These are phyloP conservation scores for Macrolepiota albuminosa DNA, from an alignment of 768 basidiomycete genomes.

Conservation along the genomic window DNA sequence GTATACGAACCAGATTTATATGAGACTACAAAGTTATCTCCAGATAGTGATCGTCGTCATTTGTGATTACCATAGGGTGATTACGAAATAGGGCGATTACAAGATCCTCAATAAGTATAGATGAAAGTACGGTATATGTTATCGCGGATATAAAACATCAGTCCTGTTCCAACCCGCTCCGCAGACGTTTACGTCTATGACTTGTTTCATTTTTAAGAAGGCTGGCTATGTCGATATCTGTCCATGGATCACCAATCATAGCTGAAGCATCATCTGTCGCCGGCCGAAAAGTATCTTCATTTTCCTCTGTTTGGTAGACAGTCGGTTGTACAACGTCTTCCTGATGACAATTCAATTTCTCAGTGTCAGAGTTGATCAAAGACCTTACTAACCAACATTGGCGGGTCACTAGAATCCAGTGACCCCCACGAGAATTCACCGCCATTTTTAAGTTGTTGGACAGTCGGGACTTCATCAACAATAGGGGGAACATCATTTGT, in stretches of 20 bases:
- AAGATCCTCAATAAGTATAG: background rate
- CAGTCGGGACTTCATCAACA: no score
- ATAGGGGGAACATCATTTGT: no score
- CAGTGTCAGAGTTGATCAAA: no score
- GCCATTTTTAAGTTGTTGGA: no score
- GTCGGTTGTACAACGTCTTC: no score
- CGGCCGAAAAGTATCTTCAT: no score
- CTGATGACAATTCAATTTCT: no score
- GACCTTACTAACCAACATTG: no score
- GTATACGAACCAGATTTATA: slow-evolving; percentile 4
- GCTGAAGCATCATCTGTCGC: background rate
- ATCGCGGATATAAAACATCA: slow-evolving; percentile 12
- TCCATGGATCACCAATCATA: slow-evolving; percentile 5
- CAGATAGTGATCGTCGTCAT: background rate
- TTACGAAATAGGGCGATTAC: no score
- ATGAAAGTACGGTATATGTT: background rate
- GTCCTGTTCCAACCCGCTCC: slow-evolving; percentile 17
- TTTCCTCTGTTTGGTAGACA: no score
- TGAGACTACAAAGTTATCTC: slow-evolving; percentile 5
- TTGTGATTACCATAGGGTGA: background rate
- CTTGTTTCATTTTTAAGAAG: background rate
- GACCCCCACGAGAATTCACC: no score
- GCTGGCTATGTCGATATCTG: slow-evolving; percentile 5
- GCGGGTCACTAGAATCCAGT: no score
- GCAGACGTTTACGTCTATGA: slow-evolving; percentile 25